Percentiles rank a stretch among this genome's conserved stretches.
phyloP scores from a whole-genome alignment of 257 asterid species.

The Nicotiana otophora region DNA sequence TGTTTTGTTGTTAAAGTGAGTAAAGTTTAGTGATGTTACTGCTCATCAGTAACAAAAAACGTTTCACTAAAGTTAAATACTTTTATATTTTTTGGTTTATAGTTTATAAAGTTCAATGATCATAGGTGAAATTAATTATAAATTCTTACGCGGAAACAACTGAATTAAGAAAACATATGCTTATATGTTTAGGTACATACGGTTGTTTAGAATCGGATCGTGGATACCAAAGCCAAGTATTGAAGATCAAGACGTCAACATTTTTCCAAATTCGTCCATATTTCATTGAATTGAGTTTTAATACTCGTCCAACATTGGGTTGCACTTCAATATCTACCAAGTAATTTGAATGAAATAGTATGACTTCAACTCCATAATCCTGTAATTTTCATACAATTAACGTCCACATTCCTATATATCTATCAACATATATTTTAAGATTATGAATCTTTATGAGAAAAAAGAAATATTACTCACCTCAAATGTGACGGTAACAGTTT shows the following conservation, averaged over 20 bases:
- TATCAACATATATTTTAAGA: background rate
- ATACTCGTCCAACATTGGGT: constrained; percentile 23
- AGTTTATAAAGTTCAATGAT: too few species aligned
- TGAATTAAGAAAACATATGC: too few species aligned
- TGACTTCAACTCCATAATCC: constrained; percentile 29
- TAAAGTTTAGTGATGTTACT: too few species aligned
- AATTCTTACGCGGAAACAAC: too few species aligned
- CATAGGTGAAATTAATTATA: too few species aligned
- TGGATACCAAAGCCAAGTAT: constrained; percentile 48
- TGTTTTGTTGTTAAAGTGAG: too few species aligned
- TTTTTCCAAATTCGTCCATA: constrained; percentile 35
- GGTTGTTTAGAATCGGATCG: constrained; percentile 32
- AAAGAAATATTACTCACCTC: constrained; percentile 21
- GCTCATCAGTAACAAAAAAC: too few species aligned
- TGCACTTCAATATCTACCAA: constrained; percentile 36
- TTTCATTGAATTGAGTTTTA: constrained; percentile 32
- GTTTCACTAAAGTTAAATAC: too few species aligned
- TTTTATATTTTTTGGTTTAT: too few species aligned
- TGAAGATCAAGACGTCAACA: constrained; percentile 38
- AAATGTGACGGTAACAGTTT: constrained; percentile 28
- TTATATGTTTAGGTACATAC: constrained; percentile 7
- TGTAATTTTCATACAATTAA: background rate
- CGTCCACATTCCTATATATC: too few species aligned
- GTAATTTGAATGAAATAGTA: constrained; percentile 25
- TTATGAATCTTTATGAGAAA: background rate